These are phyloP conservation scores for Microstegium vimineum DNA, from an alignment of 176 grass and related monocot genomes.

Conservation along the genomic window DNA sequence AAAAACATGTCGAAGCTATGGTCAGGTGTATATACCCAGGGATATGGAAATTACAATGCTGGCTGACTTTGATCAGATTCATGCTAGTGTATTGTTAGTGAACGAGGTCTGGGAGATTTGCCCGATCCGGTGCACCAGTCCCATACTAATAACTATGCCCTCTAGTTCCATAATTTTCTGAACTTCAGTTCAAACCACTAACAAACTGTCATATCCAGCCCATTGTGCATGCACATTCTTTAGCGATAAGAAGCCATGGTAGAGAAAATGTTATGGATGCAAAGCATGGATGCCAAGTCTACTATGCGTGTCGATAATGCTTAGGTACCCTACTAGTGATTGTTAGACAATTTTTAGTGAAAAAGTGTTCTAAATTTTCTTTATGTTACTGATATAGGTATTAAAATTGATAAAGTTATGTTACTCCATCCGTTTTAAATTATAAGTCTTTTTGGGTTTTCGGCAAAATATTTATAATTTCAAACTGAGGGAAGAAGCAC, in stretches of 20 bases:
- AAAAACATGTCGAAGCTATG: background rate
- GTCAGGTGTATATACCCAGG: background rate
- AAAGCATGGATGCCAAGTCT: no score
- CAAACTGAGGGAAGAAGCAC: no score
- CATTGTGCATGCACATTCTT: background rate
- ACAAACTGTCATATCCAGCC: background rate
- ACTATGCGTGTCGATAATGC: no score
- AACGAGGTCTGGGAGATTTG: background rate
- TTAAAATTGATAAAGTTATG: no score
- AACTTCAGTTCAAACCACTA: background rate
- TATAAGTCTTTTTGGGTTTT: no score
- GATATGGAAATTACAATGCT: background rate
- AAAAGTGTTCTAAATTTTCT: no score
- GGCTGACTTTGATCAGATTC: background rate
- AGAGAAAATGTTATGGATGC: background rate
- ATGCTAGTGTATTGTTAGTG: background rate
- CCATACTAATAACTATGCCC: background rate
- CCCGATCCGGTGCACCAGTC: background rate
- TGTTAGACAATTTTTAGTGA: no score
- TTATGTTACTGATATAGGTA: no score
- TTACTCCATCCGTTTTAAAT: no score
- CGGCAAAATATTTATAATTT: no score
- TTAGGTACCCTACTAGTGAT: no score
- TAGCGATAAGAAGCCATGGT: background rate
- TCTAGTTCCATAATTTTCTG: background rate